Evolutionary conservation across 2,329 filamentous ascomycete genomes (phyloP), one percentile per base, ranked within the genome.

Genomic region (Aspergillus flavus): DNA sequence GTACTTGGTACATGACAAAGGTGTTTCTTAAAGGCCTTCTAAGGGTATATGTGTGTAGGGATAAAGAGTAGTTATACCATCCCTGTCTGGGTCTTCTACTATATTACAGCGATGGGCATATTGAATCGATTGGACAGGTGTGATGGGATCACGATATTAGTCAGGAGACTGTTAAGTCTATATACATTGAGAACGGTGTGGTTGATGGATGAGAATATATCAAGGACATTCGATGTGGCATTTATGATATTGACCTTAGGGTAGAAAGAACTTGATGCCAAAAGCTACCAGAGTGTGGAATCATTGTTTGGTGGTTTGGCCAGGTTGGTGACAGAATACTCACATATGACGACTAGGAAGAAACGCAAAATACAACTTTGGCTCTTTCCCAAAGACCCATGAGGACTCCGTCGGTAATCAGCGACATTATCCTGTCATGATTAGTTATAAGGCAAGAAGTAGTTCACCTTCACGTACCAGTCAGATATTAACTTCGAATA

Each of bases 391-490:
- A 64, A 61, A 65, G 63, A 53, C 60, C 41, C 54, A 61, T 63
- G 62, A 68, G 66, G 57, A 68, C 63, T 66, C 62, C 59, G 66
- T 67, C 69, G 65, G 72, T 68, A 58, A 58, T 62, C 53, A 63
- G 62, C 46, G 61, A 59, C 68, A 69, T 66, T 65, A 23, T 50
- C 41, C 39, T 30, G 9, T 11, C 26, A 30, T 43, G 21, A 41
- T 54, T 54, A 32, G 39, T 32, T 21, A 43, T 16, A 41, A 43
- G 21, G 45, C 54, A 26, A 41, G 21, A 26, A 2, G n/a, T 57
- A 28, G 32, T 57, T 6, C 26, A 41, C 21, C 11, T 43, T 45
- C 23, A 43, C 36, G 21, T 57, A 57, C 54, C 54, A 57, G 36
- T 28, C n/a, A 53, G 50, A 0, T 14, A 1, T 34, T 53, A 53